Evolutionary conservation across 2,329 filamentous ascomycete genomes (phyloP).

Genomic region (Aspergillus sp.): DNA sequence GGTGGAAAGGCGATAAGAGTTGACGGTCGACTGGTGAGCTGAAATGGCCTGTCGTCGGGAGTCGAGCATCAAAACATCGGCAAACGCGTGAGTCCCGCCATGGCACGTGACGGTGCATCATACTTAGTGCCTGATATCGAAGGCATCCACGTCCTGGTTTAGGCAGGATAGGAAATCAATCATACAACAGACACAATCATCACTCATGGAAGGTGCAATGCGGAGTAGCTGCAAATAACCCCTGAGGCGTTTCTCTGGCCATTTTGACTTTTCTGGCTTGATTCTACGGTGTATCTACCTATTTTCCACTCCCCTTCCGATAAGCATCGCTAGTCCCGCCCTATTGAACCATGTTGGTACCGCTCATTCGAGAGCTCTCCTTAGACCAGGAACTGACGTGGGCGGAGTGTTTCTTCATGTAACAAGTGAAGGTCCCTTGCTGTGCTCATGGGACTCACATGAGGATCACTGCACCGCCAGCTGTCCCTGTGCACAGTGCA

Average conservation of each 20-base stretch:
- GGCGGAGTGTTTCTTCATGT: neutral
- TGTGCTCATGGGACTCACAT: neutral
- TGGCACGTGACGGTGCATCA: slow-evolving; percentile 22
- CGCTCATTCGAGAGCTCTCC: neutral
- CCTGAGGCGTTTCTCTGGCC: neutral
- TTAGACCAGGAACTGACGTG: neutral
- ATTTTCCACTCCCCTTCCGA: neutral
- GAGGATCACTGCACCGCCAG: neutral
- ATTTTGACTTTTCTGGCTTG: neutral
- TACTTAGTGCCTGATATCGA: neutral
- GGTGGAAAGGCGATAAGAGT: slow-evolving; percentile 11
- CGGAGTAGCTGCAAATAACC: neutral
- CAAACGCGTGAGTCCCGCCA: slow-evolving; percentile 19
- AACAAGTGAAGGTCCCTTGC: neutral
- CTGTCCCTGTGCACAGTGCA: neutral
- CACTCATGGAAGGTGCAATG: neutral
- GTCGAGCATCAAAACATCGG: slow-evolving; percentile 24
- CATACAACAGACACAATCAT: neutral
- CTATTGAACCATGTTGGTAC: neutral
- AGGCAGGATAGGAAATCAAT: neutral
- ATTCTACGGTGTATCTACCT: neutral
- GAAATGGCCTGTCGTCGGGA: slow-evolving; percentile 18
- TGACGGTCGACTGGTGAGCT: slow-evolving; percentile 11
- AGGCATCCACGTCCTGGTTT: neutral
- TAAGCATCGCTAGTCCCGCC: neutral